Evolutionary conservation across 108 stramenopile genomes (phyloP).

Genomic region (Seminavis robusta): DNA sequence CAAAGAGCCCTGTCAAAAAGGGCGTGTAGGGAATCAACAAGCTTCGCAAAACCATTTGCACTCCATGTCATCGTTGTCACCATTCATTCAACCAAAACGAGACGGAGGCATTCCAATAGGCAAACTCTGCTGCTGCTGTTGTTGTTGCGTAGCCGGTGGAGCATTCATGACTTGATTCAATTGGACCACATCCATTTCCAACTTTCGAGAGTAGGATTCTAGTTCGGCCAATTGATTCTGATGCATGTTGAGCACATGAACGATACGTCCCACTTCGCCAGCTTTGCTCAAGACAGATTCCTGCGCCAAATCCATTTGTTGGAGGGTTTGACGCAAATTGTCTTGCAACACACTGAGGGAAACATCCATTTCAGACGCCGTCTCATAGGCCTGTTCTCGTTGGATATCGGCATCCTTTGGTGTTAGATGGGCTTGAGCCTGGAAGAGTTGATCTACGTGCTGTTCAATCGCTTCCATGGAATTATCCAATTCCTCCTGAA

Average conservation of each 20-base stretch:
- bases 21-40: too few relatives aligned
- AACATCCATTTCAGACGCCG: slow-evolving; percentile 45
- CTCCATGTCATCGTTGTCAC: too few relatives aligned
- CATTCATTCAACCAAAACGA: too few relatives aligned
- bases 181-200: slow-evolving; percentile 56
- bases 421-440: slow-evolving; percentile 42
- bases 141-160: neutral
- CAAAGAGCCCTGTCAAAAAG: too few relatives aligned
- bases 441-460: slow-evolving; percentile 73
- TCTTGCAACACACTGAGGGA: slow-evolving; percentile 39
- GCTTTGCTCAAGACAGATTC: slow-evolving; percentile 34
- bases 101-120: too few relatives aligned
- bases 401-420: slow-evolving; percentile 71
- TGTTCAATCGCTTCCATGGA: slow-evolving; percentile 56
- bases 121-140: neutral
- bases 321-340: slow-evolving; percentile 38
- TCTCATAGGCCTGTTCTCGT: slow-evolving; percentile 65
- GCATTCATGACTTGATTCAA: slow-evolving; percentile 1
- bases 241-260: slow-evolving; percentile 66
- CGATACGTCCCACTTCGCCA: slow-evolving; percentile 43
- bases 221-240: slow-evolving; percentile 63
- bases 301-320: slow-evolving; percentile 48
- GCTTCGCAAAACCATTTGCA: too few relatives aligned
- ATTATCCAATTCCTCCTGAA: slow-evolving; percentile 55
- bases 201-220: slow-evolving; percentile 47